Base-by-base conservation (phyloP, 163 green algal species). In the Scenedesmus sp. region DNA sequence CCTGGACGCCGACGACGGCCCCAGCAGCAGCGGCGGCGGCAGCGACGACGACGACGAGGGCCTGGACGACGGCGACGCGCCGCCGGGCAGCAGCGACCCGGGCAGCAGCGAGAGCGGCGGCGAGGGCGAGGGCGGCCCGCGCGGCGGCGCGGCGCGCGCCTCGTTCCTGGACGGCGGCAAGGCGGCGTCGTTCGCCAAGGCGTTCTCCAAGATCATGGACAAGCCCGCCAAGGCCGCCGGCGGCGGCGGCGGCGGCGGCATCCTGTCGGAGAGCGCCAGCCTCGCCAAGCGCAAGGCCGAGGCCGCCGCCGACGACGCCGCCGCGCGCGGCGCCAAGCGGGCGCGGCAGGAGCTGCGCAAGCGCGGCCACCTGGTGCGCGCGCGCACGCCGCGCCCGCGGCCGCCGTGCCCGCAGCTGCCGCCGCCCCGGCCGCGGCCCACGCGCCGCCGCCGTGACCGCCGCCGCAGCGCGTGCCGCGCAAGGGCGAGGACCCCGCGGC, bases 151-250 rank as follows among this genome's bases (percentile, higher is more conserved):
- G 69, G 51, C n/a, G 39, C 63, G 33, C 34, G 73, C 56, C 4
- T 77, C 72, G 5, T 92, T 92, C 29, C 31, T 86, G 26, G 60
- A 88, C 73, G 90, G 86, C 0, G 83, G 54, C 18, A 94, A 95
- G 80, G 80, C 75, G 3, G 87, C 76, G 10, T 89, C 88, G 0
- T 93, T 95, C 60, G 88, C 90, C 36, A 87, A 88, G 51, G 89
- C 89, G 0, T 95, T 95, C 82, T 73, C 58, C 13, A 92, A 92
- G 75, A 88, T 94, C 70, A 64, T 94, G 50, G 18, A 13, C n/a
- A 87, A 88, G 74, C 56, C 71, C 33, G 54, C 54, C 28, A 76
- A 67, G 17, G 83, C 39, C 7, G 39, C 39, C 6, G 39, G 39
- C 39, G 39, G 39, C 39, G 39, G 39, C 39, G 39, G 39, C 39